These are phyloP conservation scores for Neopestalotiopsis rosae DNA, from an alignment of 2,329 filamentous ascomycete species.

Conservation along the genomic window DNA sequence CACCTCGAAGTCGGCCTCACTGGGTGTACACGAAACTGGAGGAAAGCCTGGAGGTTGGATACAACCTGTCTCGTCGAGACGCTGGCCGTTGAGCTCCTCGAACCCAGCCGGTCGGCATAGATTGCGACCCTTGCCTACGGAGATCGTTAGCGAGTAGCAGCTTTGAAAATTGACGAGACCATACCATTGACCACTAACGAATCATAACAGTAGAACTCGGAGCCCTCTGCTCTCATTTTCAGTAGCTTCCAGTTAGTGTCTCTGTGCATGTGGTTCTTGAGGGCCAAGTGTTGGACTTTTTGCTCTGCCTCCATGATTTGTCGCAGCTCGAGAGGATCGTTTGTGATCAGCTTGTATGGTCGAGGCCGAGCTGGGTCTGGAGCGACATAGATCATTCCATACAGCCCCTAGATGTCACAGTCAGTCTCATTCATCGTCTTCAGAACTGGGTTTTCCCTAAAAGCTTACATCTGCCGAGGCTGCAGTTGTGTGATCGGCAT, in stretches of 20 bases:
- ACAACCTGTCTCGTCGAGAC: slow-evolving; percentile 23
- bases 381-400: slow-evolving; percentile 25
- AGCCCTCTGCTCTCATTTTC: slow-evolving; percentile 23
- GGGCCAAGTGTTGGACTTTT: slow-evolving; percentile 21
- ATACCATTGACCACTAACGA: slow-evolving; percentile 30
- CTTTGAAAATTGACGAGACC: neutral
- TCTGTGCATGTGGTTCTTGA: slow-evolving; percentile 25
- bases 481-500: slow-evolving; percentile 24
- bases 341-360: slow-evolving; percentile 24
- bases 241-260: slow-evolving; percentile 26
- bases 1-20: slow-evolving; percentile 18
- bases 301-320: slow-evolving; percentile 25
- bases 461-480: slow-evolving; percentile 20
- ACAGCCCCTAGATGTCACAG: slow-evolving; percentile 20
- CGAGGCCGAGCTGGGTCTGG: slow-evolving; percentile 22
- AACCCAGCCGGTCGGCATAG: slow-evolving; percentile 25
- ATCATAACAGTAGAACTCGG: slow-evolving; percentile 29
- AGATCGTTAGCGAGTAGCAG: neutral
- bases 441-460: neutral
- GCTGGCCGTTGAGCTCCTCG: slow-evolving; percentile 19
- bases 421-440: neutral
- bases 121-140: slow-evolving; percentile 27
- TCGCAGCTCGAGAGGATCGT: slow-evolving; percentile 17
- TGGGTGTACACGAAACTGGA: slow-evolving; percentile 14
- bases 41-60: slow-evolving; percentile 19